phyloP scores from a whole-genome alignment of 257 asterid species.

The Primulina tabacum region DNA sequence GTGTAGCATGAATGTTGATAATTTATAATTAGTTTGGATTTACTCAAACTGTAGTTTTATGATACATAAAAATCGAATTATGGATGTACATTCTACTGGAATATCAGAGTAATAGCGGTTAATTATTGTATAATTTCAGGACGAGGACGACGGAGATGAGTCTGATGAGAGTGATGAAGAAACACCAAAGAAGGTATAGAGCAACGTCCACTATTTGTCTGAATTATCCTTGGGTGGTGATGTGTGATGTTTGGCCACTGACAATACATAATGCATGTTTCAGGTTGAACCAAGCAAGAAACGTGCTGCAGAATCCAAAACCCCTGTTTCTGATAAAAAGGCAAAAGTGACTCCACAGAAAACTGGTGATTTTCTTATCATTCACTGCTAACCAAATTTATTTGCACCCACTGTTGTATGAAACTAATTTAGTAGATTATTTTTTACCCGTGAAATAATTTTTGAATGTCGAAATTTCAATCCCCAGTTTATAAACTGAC shows the following conservation, averaged over 20 bases:
- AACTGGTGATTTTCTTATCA: conserved; percentile 48
- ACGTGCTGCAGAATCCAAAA: conserved; percentile 45
- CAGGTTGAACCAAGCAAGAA: conserved; percentile 60
- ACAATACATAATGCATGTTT: not conserved
- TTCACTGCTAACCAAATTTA: not conserved
- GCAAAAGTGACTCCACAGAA: conserved; percentile 81
- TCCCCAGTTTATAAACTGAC: not conserved
- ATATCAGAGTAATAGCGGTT: not conserved
- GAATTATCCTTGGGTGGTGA: not conserved
- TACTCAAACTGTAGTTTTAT: not conserved
- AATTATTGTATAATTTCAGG: conserved; percentile 33
- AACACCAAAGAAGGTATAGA: conserved; percentile 74
- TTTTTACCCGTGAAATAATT: not conserved
- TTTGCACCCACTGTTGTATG: not conserved
- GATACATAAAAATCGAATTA: not conserved
- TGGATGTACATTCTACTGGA: conserved; percentile 2
- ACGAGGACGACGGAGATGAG: conserved; percentile 39
- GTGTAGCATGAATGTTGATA: not conserved
- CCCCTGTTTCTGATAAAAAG: conserved; percentile 71
- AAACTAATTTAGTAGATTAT: not conserved
- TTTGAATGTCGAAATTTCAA: not conserved
- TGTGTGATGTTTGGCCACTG: not conserved
- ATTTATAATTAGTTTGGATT: not conserved
- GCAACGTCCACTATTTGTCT: not conserved
- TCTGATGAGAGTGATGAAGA: conserved; percentile 67